phyloP scores from a whole-genome alignment of 441 rosid genomes.

The Erysimum pusillum region DNA sequence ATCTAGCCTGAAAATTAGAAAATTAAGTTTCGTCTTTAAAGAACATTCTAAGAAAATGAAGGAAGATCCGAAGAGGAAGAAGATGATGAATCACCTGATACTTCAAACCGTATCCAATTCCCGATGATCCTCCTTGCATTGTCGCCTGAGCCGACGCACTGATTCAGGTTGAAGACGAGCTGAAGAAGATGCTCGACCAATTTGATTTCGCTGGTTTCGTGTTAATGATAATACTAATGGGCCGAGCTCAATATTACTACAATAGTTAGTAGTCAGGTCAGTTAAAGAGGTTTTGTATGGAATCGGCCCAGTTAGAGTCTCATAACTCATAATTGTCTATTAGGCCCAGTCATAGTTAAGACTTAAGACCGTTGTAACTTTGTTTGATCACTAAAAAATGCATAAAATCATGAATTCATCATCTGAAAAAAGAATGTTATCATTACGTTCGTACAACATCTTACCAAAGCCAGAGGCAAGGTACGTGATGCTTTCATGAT shows the following conservation, averaged over 20 bases:
- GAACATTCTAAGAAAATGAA: constrained; percentile 4
- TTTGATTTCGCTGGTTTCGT: constrained; percentile 10
- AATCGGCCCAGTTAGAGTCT: background rate
- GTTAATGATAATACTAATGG: constrained; percentile 17
- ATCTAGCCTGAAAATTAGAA: constrained; percentile 66
- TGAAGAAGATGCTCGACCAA: background rate
- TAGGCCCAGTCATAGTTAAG: background rate
- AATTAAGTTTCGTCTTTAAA: background rate
- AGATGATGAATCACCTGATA: constrained; percentile 66
- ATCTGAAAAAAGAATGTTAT: constrained; percentile 12
- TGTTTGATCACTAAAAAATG: constrained; percentile 5
- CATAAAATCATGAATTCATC: constrained; percentile 25
- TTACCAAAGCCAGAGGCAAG: constrained; percentile 10
- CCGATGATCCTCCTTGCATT: constrained; percentile 93
- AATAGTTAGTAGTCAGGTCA: background rate
- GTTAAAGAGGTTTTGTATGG: background rate
- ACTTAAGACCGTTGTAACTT: constrained; percentile 4
- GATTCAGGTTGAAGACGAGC: constrained; percentile 8
- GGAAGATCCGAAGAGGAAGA: background rate
- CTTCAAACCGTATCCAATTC: constrained; percentile 88
- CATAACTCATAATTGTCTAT: background rate
- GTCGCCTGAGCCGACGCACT: constrained; percentile 41
- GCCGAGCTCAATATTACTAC: background rate
- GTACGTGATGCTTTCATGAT: constrained; percentile 28
- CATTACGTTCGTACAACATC: constrained; percentile 35